A percentile compares a stretch with the other conserved stretches of the same genome.
phyloP scores from a whole-genome alignment of 2,329 filamentous ascomycete species.

The Cladorrhinum sp. region DNA sequence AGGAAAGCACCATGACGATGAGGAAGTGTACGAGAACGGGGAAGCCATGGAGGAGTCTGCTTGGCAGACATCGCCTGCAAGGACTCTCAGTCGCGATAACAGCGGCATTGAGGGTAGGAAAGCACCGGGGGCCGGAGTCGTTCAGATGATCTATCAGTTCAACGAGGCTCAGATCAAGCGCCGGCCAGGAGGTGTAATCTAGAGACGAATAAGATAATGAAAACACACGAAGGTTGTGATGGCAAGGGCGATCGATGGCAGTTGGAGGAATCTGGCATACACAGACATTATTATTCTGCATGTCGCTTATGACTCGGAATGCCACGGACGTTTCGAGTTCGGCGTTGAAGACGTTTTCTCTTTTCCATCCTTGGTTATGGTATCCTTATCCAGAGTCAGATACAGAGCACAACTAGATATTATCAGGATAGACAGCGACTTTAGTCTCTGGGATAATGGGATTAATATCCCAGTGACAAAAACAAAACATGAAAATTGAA shows the following conservation, averaged over 20 bases:
- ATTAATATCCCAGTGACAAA: too few relatives aligned
- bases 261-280: not conserved
- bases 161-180: constrained; percentile 53
- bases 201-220: not conserved
- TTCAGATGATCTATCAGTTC: constrained; percentile 58
- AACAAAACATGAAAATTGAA: not conserved
- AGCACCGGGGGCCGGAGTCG: constrained; percentile 49
- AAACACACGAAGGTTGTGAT: not conserved
- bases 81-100: constrained; percentile 50
- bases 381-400: not conserved
- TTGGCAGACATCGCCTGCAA: constrained; percentile 57
- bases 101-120: constrained; percentile 43
- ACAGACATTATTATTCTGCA: not conserved
- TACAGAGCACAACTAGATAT: not conserved
- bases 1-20: constrained; percentile 55
- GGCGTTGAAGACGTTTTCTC: not conserved
- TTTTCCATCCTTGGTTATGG: not conserved
- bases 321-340: not conserved
- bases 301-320: not conserved
- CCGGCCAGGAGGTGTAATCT: constrained; percentile 31
- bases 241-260: not conserved
- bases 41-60: constrained; percentile 55
- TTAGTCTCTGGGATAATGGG: not conserved
- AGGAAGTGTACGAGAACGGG: constrained; percentile 53
- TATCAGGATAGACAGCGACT: not conserved